Evolutionary conservation across 148 eudicot genomes (phyloP).

Genomic region (Pharnaceum exiguum): DNA sequence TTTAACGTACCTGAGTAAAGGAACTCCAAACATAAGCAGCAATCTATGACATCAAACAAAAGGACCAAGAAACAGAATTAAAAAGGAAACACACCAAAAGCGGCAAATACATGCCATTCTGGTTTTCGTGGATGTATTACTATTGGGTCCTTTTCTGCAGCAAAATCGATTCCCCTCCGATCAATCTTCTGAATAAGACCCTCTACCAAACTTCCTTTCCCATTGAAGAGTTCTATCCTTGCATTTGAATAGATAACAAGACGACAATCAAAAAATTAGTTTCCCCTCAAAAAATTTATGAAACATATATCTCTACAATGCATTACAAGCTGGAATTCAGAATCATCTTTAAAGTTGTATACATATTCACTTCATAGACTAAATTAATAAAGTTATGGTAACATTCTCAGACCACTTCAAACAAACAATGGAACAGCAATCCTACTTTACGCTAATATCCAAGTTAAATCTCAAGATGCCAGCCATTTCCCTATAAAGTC

Average conservation of each 20-base stretch:
- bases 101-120: slow-evolving; percentile 93
- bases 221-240: slow-evolving; percentile 97
- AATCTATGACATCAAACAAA: not conserved
- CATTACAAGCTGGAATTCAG: not conserved
- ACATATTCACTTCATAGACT: not conserved
- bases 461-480: not conserved
- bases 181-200: slow-evolving; percentile 75
- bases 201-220: slow-evolving; percentile 79
- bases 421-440: not conserved
- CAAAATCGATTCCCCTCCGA: slow-evolving; percentile 68
- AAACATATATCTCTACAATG: not conserved
- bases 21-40: slow-evolving; percentile 5
- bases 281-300: slow-evolving; percentile 8
- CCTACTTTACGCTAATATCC: not conserved
- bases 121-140: slow-evolving; percentile 42
- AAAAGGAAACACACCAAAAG: slow-evolving; percentile 56
- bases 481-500: not conserved
- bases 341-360: not conserved
- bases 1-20: slow-evolving; percentile 63
- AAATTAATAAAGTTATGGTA: not conserved
- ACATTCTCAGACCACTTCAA: not conserved
- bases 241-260: slow-evolving; percentile 31
- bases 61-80: not conserved
- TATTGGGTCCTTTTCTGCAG: slow-evolving; percentile 56
- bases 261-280: slow-evolving; percentile 2